Evolutionary conservation across 345 rosid genomes (phyloP), one percentile per base, ranked within the genome.

Genomic region (Brassica incana): DNA sequence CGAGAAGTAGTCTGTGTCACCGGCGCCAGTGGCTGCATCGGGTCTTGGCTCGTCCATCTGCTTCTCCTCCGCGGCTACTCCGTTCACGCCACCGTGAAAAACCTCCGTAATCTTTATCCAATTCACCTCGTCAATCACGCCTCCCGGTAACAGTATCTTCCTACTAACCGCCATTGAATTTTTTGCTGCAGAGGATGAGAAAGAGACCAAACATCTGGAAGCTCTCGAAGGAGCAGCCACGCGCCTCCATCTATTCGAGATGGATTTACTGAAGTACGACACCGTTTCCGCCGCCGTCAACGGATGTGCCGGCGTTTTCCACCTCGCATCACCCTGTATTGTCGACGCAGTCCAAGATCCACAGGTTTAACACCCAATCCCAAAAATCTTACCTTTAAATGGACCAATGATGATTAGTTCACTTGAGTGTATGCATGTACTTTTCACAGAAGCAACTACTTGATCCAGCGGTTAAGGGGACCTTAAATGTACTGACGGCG

Each of bases 1-100:
- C 83, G 82, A 18, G 88, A 91, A 69, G 79, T 54, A n/a, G 93
- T 88, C 6, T 93, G 98, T 77, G 96, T 95, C 67, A 95, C 97
- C 62, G 98, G 99, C 25, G 98, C 90, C 48, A 95, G 98, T 83
- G 99, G 98, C 32, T 85, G 92, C 84, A 95, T 93, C 32, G 97
- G 99, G 45, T 90, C 99, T 2, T 91, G 98, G 87, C 85, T 93
- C 16, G 96, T 95, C 69, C 86, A 78, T 7, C 89, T 87, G 10
- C 98, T 93, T 80, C 96, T 93, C 59, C 83, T 70, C 8, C 97
- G 96, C 18, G 90, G 96, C 20, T 95, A 93, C 83, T 72, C 90
- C 81, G 94, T 95, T 6, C 91, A 91, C 85, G 93, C 93, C 78
- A 89, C 99, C 78, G 97, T 88, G 63, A 86, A 80, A 80, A 85